Evolutionary conservation across 2,329 filamentous ascomycete species (phyloP).

Genomic region (Diaporthe citri): DNA sequence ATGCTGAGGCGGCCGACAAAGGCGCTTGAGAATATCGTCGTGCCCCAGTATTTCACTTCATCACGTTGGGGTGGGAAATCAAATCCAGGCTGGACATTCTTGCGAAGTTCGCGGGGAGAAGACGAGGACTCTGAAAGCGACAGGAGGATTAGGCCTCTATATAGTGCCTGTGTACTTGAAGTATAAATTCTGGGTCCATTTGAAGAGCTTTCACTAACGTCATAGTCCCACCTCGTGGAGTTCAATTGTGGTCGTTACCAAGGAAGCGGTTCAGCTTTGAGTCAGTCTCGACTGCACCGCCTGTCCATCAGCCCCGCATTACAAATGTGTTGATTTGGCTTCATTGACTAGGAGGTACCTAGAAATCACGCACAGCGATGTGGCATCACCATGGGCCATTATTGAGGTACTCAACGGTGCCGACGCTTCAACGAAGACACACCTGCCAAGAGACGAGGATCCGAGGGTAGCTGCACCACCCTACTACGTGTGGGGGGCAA

Average conservation of each 20-base stretch:
- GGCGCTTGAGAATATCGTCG: no score
- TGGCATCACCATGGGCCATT: neutral
- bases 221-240: constrained; percentile 13
- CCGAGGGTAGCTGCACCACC: neutral
- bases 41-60: no score
- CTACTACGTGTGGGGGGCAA: neutral
- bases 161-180: neutral
- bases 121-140: neutral
- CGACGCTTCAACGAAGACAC: neutral
- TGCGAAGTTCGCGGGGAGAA: neutral
- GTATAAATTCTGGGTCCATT: constrained; percentile 1
- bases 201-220: constrained; percentile 15
- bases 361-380: neutral
- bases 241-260: constrained; percentile 5
- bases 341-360: neutral
- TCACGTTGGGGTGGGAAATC: neutral
- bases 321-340: neutral
- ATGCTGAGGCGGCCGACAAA: neutral
- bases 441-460: neutral
- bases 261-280: constrained; percentile 18
- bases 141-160: neutral
- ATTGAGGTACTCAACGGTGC: neutral
- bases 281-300: neutral
- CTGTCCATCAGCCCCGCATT: neutral
- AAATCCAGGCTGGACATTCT: neutral